Evolutionary conservation across 2,329 filamentous ascomycete genomes (phyloP), one percentile per base, ranked within the genome.

Genomic region (Colletotrichum caudatum): DNA sequence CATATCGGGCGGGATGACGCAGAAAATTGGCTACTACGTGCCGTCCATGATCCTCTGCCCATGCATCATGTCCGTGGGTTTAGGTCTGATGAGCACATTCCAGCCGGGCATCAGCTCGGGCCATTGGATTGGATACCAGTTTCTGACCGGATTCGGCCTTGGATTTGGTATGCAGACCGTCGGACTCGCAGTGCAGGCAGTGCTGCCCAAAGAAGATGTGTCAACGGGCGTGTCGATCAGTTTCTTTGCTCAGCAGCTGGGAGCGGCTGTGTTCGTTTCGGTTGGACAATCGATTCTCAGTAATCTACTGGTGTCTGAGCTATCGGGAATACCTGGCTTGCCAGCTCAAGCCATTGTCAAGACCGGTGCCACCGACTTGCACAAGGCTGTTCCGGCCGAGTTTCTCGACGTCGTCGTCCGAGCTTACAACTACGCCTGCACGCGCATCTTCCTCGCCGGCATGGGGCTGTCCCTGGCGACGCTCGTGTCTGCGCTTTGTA

Each of bases 391-490:
- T 35, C 82, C 86, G 0, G 74, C 80, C 0, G 75, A 88, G 71
- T 87, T 84, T 69, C 78, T 91, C 5, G 76, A 78, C 2, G 80
- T 82, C 0, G 90, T 94, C 11, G 82, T 90, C 1, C 74, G 82
- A 0, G 91, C 90, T 0, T 94, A 94, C 81, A 93, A 93, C 77
- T 80, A 84, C 54, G 88, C 90, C 0, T 82, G 92, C 48, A 89
- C 86, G 0, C 82, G 87, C 69, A 89, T 90, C 4, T 94, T 92
- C 77, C 86, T 92, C 69, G 87, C 90, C 1, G 85, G 85, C 5
- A 82, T 91, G 63, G 91, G 87, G 0, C 80, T 92, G 72, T 84
- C 86, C 0, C 80, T 85, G 7, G 76, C 87, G 2, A 87, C 87
- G 14, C 82, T 93, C 8, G n/a, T 91, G 12, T 89, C 87, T 9